Base-by-base conservation (phyloP, 2,329 filamentous ascomycete species). In the Moelleriella libera region DNA sequence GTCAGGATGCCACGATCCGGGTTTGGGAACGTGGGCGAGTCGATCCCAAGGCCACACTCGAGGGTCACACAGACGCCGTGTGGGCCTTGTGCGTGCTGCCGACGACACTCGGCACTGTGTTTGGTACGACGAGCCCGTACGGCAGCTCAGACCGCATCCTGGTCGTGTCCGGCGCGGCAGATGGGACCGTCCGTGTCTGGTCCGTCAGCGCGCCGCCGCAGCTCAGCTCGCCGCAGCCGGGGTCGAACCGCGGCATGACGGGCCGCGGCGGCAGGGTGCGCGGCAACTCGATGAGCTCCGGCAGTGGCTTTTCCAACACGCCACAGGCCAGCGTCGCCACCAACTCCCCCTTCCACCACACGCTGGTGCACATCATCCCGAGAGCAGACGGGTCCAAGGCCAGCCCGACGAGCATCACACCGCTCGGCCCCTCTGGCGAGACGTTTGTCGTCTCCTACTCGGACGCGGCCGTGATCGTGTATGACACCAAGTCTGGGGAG, bases 11-110 rank as follows among this genome's bases (percentile, higher is more conserved):
- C 14, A 94, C 88, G 6, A 82, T 98, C 39, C 80, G 89, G 31
- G 88, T 98, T 0, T 98, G 92, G 92, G 90, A 98, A 64, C 80
- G 89, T 45, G 90, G 90, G 30, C 75, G 90, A 44, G 88, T 98
- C 32, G 92, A 97, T 60, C 88, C 92, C 6, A 97, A 97, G 65
- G 88, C 88, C 2, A 95, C 88, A 0, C 72, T 98, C 4, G 88
- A 96, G 54, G 90, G 89, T 1, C 92, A 97, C 59, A 94, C 85
- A 0, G 92, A 98, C 69, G 88, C 89, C 4, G 88, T 98, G 5
- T 98, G 92, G 92, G 83, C 88, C 3, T 76, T 98, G 3, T 96
- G 89, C 58, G 88, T 97, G 11, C 75, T 98, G 3, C 92, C 92
- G 4, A 81, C 86, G 3, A 90, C 86, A 0, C 75, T 88, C 14